phyloP scores from a whole-genome alignment of 2,329 filamentous ascomycete genomes.

The Graphiopsis chlorocephala region DNA sequence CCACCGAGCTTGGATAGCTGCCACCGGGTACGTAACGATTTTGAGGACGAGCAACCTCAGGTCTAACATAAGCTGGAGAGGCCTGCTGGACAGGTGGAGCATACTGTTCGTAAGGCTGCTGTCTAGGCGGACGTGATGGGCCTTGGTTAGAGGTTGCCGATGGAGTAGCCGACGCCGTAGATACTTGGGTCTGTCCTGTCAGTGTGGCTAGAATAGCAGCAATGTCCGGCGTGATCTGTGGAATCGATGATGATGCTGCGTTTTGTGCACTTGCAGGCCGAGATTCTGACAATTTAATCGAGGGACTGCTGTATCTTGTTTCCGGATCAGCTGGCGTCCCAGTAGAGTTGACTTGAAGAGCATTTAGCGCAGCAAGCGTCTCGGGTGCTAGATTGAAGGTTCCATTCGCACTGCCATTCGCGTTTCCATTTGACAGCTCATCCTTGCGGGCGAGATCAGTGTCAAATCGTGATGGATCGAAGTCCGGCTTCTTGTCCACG shows the following conservation, averaged over 20 bases:
- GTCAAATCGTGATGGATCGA: slow-evolving; percentile 31
- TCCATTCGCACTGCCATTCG: background rate
- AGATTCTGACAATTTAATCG: slow-evolving; percentile 20
- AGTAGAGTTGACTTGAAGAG: slow-evolving; percentile 6
- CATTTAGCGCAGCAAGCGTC: slow-evolving; percentile 26
- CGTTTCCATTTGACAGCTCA: background rate
- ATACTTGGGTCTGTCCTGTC: background rate
- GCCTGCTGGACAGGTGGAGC: slow-evolving; percentile 3
- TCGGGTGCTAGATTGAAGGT: slow-evolving; percentile 23
- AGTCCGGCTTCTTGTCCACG: slow-evolving; percentile 17
- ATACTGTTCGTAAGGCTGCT: slow-evolving; percentile 15
- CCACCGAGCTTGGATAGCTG: slow-evolving; percentile 9
- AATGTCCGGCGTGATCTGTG: slow-evolving; percentile 25
- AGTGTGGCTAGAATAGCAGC: slow-evolving; percentile 30
- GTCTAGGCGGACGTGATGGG: slow-evolving; percentile 18
- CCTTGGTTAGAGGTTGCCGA: slow-evolving; percentile 18
- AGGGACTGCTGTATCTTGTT: slow-evolving; percentile 17
- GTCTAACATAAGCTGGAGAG: slow-evolving; percentile 7
- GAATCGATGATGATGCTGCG: background rate
- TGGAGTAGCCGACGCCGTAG: slow-evolving; percentile 16
- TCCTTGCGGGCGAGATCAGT: slow-evolving; percentile 29
- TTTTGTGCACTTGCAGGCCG: background rate
- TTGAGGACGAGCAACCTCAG: slow-evolving; percentile 18
- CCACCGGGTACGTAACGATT: slow-evolving; percentile 18
- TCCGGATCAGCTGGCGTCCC: background rate